These are phyloP conservation scores for Scheffersomyces spartinae DNA, from an alignment of 805 yeast species.

Conservation along the genomic window DNA sequence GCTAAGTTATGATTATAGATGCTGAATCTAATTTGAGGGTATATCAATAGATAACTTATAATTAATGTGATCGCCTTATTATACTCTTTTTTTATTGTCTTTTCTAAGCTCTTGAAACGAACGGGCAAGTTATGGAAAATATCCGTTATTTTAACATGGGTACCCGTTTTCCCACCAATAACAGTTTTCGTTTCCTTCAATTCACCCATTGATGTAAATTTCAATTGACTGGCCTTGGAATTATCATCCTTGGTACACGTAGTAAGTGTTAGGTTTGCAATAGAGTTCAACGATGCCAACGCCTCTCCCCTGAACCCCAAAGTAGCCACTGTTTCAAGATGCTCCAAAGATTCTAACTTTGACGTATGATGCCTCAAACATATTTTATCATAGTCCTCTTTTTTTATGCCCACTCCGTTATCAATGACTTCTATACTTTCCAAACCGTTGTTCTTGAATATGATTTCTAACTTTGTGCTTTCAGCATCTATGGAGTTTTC, in stretches of 20 bases:
- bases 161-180: conserved; percentile 56
- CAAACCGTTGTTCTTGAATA: conserved; percentile 60
- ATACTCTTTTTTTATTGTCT: conserved; percentile 61
- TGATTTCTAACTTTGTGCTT: conserved; percentile 55
- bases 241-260: conserved; percentile 37
- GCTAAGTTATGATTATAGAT: conserved; percentile 43
- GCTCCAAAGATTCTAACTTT: conserved; percentile 46
- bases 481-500: conserved; percentile 83
- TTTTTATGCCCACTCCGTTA: conserved; percentile 54
- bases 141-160: conserved; percentile 44
- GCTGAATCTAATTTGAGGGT: conserved; percentile 44
- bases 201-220: conserved; percentile 44
- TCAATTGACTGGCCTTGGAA: conserved; percentile 49
- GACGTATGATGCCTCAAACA: conserved; percentile 62
- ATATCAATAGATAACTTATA: conserved; percentile 58
- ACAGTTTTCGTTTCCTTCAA: conserved; percentile 22
- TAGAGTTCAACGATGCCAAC: conserved; percentile 53
- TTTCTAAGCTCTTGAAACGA: conserved; percentile 59
- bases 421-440: conserved; percentile 60
- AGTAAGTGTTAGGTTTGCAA: conserved; percentile 34
- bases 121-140: conserved; percentile 73
- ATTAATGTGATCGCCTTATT: conserved; percentile 51
- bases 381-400: conserved; percentile 38
- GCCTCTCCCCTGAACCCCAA: conserved; percentile 81
- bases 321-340: conserved; percentile 32